Percentiles rank a stretch among this genome's conserved stretches.
These are phyloP conservation scores for Apocynum venetum DNA, from an alignment of 257 asterid species.

Conservation along the genomic window DNA sequence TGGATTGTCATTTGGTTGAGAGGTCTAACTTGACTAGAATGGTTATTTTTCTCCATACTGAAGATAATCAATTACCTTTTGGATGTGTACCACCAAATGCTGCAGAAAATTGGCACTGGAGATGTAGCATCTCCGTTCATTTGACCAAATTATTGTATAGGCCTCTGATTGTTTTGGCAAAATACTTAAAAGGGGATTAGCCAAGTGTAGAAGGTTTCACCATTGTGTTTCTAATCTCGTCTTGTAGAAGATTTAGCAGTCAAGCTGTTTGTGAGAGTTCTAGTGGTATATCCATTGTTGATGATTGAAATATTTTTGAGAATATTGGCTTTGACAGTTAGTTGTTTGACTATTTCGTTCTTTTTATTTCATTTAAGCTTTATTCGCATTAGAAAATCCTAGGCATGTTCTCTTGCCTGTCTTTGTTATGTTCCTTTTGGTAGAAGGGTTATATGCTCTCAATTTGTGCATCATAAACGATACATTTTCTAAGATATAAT, in stretches of 20 bases:
- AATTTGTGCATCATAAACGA: background rate
- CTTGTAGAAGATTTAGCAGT: background rate
- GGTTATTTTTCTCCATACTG: background rate
- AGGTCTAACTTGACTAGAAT: background rate
- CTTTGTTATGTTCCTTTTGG: background rate
- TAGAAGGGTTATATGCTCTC: too few relatives aligned
- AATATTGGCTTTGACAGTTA: background rate
- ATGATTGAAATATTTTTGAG: background rate
- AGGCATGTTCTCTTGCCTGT: background rate
- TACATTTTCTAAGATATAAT: background rate
- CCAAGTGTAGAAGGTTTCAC: background rate
- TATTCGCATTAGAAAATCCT: background rate
- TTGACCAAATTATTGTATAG: background rate
- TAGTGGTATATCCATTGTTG: too few relatives aligned
- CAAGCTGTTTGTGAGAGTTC: background rate
- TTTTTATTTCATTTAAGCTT: background rate
- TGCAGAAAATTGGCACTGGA: background rate
- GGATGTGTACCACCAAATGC: background rate
- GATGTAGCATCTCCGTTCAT: background rate
- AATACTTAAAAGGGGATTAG: background rate
- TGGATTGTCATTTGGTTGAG: background rate
- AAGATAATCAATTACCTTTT: background rate
- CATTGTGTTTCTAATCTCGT: background rate
- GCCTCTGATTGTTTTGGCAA: background rate
- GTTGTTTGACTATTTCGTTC: background rate